Evolutionary conservation across 169 alveolate species (phyloP).

Genomic region (Cryptosporidium baileyi): DNA sequence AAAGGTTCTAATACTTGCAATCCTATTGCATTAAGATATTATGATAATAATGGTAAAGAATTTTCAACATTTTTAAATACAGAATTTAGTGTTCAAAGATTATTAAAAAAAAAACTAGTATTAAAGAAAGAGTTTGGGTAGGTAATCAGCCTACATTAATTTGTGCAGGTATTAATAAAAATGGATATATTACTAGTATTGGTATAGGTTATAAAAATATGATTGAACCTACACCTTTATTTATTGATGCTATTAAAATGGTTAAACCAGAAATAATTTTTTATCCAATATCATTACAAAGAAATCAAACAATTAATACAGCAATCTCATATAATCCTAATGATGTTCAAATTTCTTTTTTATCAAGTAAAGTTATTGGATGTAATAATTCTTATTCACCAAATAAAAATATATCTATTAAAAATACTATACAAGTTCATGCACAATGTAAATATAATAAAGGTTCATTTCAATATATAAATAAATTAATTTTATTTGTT

Average conservation of each 20-base stretch:
- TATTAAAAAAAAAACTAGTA: conserved; percentile 13
- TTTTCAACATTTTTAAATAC: conserved; percentile 47
- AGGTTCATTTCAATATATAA: conserved; percentile 29
- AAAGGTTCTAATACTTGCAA: conserved; percentile 53
- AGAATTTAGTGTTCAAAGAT: conserved; percentile 38
- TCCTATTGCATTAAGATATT: conserved; percentile 56
- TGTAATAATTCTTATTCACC: conserved; percentile 57
- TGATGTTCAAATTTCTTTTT: conserved; percentile 31
- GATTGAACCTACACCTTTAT: conserved; percentile 50
- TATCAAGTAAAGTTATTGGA: conserved; percentile 45
- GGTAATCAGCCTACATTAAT: conserved; percentile 23
- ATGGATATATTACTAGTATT: conserved; percentile 44
- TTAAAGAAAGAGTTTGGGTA: conserved; percentile 63
- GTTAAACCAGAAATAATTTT: conserved; percentile 55
- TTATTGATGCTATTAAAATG: conserved; percentile 61
- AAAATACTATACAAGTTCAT: conserved; percentile 31
- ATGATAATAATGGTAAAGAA: conserved; percentile 26
- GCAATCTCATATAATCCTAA: conserved; percentile 61
- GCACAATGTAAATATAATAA: conserved; percentile 54
- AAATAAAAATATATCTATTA: not conserved
- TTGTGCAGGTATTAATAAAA: conserved; percentile 48
- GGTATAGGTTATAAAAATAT: conserved; percentile 50
- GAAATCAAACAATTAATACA: conserved; percentile 59
- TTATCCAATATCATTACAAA: conserved; percentile 40
- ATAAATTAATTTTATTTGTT: conserved; percentile 11